These are phyloP conservation scores for Tylopilus rubrobrunneus DNA, from an alignment of 768 basidiomycete genomes.

Conservation along the genomic window DNA sequence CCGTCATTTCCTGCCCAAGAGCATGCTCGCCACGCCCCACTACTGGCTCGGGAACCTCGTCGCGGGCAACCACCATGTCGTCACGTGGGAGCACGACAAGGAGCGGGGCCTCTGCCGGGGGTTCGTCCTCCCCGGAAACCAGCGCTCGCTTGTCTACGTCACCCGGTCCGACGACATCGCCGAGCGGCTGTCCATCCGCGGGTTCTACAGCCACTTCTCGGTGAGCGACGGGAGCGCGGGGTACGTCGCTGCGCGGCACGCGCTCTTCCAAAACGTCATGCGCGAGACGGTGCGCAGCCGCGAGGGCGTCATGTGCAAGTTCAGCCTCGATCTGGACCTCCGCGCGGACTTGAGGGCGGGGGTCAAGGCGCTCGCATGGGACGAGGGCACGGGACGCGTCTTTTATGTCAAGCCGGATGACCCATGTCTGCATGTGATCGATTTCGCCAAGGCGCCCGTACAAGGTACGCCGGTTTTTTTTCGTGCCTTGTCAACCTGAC, in stretches of 20 bases:
- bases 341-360: conserved; percentile 24
- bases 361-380: conserved; percentile 56
- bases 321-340: conserved; percentile 17
- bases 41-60: conserved; percentile 28
- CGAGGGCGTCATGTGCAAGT: conserved; percentile 25
- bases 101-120: conserved; percentile 22
- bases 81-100: conserved; percentile 27
- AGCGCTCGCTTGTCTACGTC: conserved; percentile 32
- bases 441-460: conserved; percentile 40
- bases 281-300: conserved; percentile 17
- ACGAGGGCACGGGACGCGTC: conserved; percentile 60
- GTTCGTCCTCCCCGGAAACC: conserved; percentile 30
- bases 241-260: conserved; percentile 17
- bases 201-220: conserved; percentile 34
- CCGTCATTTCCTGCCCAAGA: conserved; percentile 20
- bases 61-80: conserved; percentile 22
- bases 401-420: conserved; percentile 46
- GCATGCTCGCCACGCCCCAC: conserved; percentile 24
- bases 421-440: conserved; percentile 42
- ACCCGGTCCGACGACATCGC: conserved; percentile 22
- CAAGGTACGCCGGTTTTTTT: conserved; percentile 21
- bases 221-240: conserved; percentile 32
- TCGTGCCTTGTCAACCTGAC: neutral
- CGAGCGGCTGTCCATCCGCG: conserved; percentile 26
- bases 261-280: conserved; percentile 20